Evolutionary conservation across 306 rosid species (phyloP).

Genomic region (Quercus cerris): DNA sequence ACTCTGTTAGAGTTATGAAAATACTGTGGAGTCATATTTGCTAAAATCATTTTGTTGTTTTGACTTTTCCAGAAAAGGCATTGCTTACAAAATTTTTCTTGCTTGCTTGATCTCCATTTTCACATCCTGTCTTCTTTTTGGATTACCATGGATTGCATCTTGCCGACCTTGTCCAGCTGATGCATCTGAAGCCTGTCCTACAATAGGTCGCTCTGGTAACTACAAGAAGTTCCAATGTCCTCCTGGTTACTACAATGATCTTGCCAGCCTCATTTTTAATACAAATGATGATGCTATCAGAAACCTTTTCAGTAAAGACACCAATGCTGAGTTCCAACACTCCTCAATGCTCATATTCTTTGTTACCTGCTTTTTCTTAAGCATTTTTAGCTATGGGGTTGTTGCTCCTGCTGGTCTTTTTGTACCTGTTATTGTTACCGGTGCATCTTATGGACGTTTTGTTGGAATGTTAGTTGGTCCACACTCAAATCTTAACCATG

Average conservation of each 20-base stretch:
- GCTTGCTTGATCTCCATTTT: conserved; percentile 71
- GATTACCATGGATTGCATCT: conserved; percentile 83
- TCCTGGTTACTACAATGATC: conserved; percentile 76
- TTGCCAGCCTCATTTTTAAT: conserved; percentile 96
- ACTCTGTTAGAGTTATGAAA: conserved; percentile 8
- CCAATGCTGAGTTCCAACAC: conserved; percentile 60
- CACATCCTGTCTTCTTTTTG: conserved; percentile 90
- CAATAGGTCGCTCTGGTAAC: conserved; percentile 96
- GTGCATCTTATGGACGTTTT: conserved; percentile 90
- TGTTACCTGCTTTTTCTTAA: conserved; percentile 62
- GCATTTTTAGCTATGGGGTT: conserved; percentile 78
- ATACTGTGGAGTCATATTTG: conserved; percentile 3
- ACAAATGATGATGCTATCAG: conserved; percentile 92
- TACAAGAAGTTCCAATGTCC: conserved; percentile 94
- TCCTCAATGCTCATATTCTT: conserved; percentile 63
- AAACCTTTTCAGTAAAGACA: conserved; percentile 78
- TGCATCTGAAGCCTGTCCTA: conserved; percentile 81
- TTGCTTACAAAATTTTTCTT: conserved; percentile 55
- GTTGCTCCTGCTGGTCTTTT: conserved; percentile 90
- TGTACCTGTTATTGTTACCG: conserved; percentile 90
- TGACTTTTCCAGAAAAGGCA: conserved; percentile 64
- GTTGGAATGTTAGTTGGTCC: conserved; percentile 74
- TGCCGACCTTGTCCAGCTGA: conserved; percentile 77
- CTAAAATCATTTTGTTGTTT: conserved; percentile 23
- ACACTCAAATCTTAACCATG: conserved; percentile 58